A percentile compares a stretch with the other conserved stretches of the same genome.
phyloP scores from a whole-genome alignment of 495 filamentous ascomycete species.

The Neurospora hispaniola region DNA sequence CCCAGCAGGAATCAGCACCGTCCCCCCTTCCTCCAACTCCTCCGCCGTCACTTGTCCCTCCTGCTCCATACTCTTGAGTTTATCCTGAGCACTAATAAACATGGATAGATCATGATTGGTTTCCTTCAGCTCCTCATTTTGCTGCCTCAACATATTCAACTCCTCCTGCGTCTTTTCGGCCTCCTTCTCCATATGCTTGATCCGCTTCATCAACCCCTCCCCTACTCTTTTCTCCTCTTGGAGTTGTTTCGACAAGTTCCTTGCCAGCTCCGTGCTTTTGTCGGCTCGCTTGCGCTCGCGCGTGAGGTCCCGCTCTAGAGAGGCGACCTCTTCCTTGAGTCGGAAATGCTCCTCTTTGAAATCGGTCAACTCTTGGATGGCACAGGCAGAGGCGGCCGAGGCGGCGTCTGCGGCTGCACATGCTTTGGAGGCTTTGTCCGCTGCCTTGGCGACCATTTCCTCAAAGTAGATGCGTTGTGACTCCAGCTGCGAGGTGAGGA shows the following conservation, averaged over 20 bases:
- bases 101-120: slow-evolving; percentile 85
- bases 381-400: slow-evolving; percentile 33
- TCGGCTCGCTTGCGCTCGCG: slow-evolving; percentile 56
- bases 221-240: slow-evolving; percentile 83
- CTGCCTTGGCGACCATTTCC: slow-evolving; percentile 81
- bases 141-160: slow-evolving; percentile 40
- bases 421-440: slow-evolving; percentile 77
- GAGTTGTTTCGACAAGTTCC: slow-evolving; percentile 63
- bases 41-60: slow-evolving; percentile 50
- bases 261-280: slow-evolving; percentile 64
- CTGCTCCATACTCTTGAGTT: slow-evolving; percentile 57
- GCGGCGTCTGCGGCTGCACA: slow-evolving; percentile 55
- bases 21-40: slow-evolving; percentile 40
- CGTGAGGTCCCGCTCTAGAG: slow-evolving; percentile 58
- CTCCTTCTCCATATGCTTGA: slow-evolving; percentile 55
- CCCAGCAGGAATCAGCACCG: slow-evolving; percentile 27
- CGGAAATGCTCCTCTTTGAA: slow-evolving; percentile 46
- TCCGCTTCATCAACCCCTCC: slow-evolving; percentile 63
- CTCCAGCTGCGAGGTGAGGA: slow-evolving; percentile 85
- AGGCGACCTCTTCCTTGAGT: slow-evolving; percentile 48
- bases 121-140: slow-evolving; percentile 60
- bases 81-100: slow-evolving; percentile 76
- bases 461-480: slow-evolving; percentile 90
- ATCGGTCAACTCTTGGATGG: slow-evolving; percentile 35
- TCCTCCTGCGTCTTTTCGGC: slow-evolving; percentile 35